phyloP scores from a whole-genome alignment of 2,329 filamentous ascomycete genomes.

The Colletotrichum lentis region DNA sequence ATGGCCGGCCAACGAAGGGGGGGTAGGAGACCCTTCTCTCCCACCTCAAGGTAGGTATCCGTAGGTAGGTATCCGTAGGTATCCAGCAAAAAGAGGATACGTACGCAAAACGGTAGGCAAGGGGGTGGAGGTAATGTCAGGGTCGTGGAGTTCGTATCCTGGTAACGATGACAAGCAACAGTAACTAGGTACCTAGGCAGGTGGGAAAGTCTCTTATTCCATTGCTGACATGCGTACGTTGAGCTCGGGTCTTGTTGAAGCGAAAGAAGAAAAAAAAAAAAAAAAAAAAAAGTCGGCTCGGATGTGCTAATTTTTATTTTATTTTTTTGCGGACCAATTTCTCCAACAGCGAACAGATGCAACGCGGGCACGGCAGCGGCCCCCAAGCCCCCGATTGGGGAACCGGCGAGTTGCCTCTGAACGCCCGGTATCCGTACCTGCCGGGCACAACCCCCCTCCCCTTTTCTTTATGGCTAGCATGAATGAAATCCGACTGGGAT shows the following conservation, averaged over 20 bases:
- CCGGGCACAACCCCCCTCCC: neutral
- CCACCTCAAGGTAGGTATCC: neutral
- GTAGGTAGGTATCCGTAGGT: no score
- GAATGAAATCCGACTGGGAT: conserved; percentile 1
- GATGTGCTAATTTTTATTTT: neutral
- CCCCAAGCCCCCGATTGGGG: conserved; percentile 11
- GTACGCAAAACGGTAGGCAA: conserved; percentile 12
- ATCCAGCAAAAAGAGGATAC: neutral
- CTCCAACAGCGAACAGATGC: conserved; percentile 13
- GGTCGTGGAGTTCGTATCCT: conserved; percentile 7
- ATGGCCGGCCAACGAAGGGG: conserved; percentile 19
- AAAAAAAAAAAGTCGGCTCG: conserved; percentile 6
- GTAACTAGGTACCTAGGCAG: neutral
- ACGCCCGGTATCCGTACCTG: neutral
- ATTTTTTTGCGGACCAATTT: neutral
- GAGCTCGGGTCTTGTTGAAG: conserved; percentile 1
- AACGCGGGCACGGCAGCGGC: conserved; percentile 8
- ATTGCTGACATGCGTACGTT: no score
- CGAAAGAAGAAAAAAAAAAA: no score
- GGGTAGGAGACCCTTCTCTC: conserved; percentile 31
- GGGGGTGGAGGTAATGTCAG: neutral
- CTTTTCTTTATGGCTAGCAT: no score
- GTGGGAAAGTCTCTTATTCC: neutral
- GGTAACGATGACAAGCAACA: conserved; percentile 1
- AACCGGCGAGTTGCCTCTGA: conserved; percentile 1